phyloP scores from a whole-genome alignment of 2,329 filamentous ascomycete genomes.

The Colletotrichum abscissum region DNA sequence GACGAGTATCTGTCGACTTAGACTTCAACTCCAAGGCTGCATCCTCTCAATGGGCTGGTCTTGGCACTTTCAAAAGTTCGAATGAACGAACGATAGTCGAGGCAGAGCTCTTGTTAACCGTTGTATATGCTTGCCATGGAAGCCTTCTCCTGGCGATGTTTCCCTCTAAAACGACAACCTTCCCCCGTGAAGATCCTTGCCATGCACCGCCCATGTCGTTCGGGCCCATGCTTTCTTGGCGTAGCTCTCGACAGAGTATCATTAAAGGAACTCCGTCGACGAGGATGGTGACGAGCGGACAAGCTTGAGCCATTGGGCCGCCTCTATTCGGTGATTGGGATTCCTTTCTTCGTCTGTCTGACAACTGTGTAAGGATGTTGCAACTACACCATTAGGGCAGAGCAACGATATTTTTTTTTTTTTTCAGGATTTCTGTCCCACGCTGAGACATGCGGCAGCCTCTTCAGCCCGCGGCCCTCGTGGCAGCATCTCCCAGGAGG shows the following conservation, averaged over 20 bases:
- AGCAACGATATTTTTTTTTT: not conserved
- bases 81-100: not conserved
- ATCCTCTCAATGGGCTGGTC: not conserved
- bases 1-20: not conserved
- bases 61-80: not conserved
- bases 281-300: constrained; percentile 8
- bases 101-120: not conserved
- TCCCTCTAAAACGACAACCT: not conserved
- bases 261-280: not conserved
- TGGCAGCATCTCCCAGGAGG: constrained; percentile 22
- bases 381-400: not conserved
- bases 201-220: not conserved
- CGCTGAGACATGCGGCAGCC: constrained; percentile 33
- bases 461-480: constrained; percentile 25
- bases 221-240: constrained; percentile 2
- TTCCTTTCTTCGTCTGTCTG: not conserved
- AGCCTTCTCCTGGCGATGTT: not conserved
- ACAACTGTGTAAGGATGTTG: not conserved
- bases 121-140: not conserved
- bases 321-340: not conserved
- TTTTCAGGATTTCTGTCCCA: not conserved
- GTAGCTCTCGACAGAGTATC: not conserved
- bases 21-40: not conserved
- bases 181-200: not conserved
- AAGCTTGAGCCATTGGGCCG: constrained; percentile 3